Evolutionary conservation across 257 asterid genomes (phyloP).

Genomic region (Catharanthus roseus): DNA sequence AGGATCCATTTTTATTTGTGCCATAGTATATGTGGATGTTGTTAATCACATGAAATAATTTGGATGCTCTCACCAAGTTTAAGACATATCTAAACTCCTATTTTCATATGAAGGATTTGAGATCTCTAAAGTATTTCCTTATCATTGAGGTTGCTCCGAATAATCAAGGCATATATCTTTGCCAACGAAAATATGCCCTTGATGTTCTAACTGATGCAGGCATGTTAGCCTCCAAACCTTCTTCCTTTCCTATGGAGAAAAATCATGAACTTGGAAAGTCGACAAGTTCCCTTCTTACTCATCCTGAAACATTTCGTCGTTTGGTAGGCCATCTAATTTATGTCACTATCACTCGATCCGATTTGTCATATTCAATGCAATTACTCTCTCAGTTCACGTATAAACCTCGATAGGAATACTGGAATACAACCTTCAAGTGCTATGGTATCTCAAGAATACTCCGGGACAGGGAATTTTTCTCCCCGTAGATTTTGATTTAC

Average conservation of each 20-base stretch:
- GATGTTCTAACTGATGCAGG: not conserved
- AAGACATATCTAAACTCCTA: not conserved
- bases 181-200: not conserved
- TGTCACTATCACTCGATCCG: not conserved
- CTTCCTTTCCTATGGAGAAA: not conserved
- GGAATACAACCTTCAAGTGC: too few relatives aligned
- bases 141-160: not conserved
- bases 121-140: not conserved
- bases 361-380: not conserved
- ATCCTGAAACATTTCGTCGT: not conserved
- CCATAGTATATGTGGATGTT: not conserved
- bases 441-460: not conserved
- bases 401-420: too few relatives aligned
- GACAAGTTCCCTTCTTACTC: not conserved
- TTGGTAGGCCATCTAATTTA: not conserved
- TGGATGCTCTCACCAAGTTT: too few relatives aligned
- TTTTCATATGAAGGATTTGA: not conserved
- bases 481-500: not conserved
- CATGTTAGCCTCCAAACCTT: too few relatives aligned
- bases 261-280: not conserved
- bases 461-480: not conserved
- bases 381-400: not conserved
- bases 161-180: too few relatives aligned
- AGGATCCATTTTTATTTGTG: not conserved
- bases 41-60: not conserved